Evolutionary conservation across 257 asterid genomes (phyloP).

Genomic region (Solanum pinnatisectum): DNA sequence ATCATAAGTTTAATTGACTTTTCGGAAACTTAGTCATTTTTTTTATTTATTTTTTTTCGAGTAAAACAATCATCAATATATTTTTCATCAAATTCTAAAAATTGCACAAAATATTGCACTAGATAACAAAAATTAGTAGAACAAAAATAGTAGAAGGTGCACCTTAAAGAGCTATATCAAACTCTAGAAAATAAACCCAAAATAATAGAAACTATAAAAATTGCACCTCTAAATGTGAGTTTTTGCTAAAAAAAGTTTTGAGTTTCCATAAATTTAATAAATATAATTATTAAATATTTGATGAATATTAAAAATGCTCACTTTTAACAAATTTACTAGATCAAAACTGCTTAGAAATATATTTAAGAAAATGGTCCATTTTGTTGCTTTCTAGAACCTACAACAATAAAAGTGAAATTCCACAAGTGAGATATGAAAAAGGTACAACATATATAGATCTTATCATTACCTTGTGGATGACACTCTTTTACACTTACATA

Average conservation of each 20-base stretch:
- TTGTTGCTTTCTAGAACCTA: too few species aligned
- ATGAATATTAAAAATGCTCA: too few species aligned
- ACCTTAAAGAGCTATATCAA: too few species aligned
- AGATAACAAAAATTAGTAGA: not conserved
- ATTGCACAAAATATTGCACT: not conserved
- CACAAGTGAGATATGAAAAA: too few species aligned
- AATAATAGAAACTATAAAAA: not conserved
- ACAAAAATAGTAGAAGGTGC: not conserved
- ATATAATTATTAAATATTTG: too few species aligned
- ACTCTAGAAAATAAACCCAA: not conserved
- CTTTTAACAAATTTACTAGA: too few species aligned
- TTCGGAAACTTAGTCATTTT: too few species aligned
- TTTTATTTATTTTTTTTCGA: too few species aligned
- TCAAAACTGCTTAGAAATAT: not conserved
- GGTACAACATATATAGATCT: rapidly evolving
- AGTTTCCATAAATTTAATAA: not conserved
- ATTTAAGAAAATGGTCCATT: too few species aligned
- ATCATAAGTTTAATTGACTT: too few species aligned
- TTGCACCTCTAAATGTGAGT: not conserved
- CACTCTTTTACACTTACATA: not conserved
- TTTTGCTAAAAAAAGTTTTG: not conserved
- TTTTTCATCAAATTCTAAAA: not conserved
- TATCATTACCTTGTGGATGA: not conserved
- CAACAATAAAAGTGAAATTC: too few species aligned
- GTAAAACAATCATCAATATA: too few species aligned